A percentile compares a stretch with the other conserved stretches of the same genome.
Evolutionary conservation across 2,329 filamentous ascomycete species (phyloP).

Genomic region (Emergomyces orientalis): DNA sequence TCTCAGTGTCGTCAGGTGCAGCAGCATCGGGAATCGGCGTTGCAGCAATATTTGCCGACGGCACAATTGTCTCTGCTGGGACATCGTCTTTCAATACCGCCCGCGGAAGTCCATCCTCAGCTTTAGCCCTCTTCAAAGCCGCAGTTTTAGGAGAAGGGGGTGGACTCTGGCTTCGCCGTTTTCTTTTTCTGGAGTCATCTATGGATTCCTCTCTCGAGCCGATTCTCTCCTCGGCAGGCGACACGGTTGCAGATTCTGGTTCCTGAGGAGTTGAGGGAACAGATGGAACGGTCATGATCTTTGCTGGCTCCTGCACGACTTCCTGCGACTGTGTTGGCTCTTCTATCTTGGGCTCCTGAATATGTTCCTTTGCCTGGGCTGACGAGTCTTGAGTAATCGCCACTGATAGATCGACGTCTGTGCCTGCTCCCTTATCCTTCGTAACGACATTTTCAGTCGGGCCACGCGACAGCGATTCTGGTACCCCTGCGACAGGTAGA

Average conservation of each 20-base stretch:
- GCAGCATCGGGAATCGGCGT: background rate
- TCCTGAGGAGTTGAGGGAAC: conserved; percentile 19
- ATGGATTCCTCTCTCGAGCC: conserved; percentile 26
- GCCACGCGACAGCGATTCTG: background rate
- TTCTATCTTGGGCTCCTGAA: background rate
- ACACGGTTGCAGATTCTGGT: conserved; percentile 12
- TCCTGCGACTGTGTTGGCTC: conserved; percentile 7
- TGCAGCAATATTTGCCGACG: background rate
- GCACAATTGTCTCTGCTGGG: background rate
- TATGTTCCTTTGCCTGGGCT: background rate
- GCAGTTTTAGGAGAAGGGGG: conserved; percentile 46
- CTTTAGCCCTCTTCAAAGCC: conserved; percentile 48
- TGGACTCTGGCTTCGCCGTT: conserved; percentile 57
- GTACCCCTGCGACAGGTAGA: background rate
- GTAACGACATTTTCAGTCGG: background rate
- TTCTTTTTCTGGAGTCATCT: conserved; percentile 55
- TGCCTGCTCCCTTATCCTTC: background rate
- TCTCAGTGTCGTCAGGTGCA: background rate
- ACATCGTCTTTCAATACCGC: conserved; percentile 26
- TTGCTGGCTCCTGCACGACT: background rate
- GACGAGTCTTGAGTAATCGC: background rate
- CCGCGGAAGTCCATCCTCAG: conserved; percentile 26
- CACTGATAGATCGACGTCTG: background rate
- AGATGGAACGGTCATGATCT: background rate
- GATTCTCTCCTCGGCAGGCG: conserved; percentile 22